Conservation (phyloP, 2,329 filamentous ascomycete species). For the Trichoderma endophyticum region DNA sequence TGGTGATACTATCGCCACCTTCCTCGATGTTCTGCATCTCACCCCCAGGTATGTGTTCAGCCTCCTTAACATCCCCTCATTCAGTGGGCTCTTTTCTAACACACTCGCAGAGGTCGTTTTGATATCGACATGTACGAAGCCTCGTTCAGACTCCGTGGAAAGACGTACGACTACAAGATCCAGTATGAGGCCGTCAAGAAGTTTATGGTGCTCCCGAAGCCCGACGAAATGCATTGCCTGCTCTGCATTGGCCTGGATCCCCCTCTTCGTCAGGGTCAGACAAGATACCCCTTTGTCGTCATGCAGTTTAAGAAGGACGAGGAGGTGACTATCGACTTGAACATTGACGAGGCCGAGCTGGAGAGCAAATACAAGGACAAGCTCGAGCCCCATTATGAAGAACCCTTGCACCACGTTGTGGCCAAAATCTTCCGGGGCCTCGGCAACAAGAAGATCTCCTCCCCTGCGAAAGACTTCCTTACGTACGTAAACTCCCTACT, state of each 20-base stretch:
- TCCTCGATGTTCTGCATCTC: conserved; percentile 93
- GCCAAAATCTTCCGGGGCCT: conserved; percentile 93
- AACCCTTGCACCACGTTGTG: conserved; percentile 88
- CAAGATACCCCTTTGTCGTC: conserved; percentile 94
- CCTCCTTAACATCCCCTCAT: background rate
- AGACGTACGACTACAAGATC: conserved; percentile 99
- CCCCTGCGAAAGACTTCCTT: conserved; percentile 89
- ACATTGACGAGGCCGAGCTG: conserved; percentile 87
- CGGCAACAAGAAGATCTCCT: conserved; percentile 91
- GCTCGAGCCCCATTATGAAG: conserved; percentile 84
- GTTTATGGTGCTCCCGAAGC: conserved; percentile 97
- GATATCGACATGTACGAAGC: conserved; percentile 99
- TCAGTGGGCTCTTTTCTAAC: background rate
- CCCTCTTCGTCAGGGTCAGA: conserved; percentile 93
- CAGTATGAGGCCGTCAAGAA: conserved; percentile 98
- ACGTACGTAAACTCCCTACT: conserved; percentile 48
- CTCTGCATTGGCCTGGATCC: conserved; percentile 93
- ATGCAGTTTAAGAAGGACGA: conserved; percentile 99
- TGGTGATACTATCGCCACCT: conserved; percentile 97
- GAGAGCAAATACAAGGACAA: conserved; percentile 85
- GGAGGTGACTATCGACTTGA: conserved; percentile 92
- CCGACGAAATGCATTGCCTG: conserved; percentile 95
- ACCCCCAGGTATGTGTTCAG: conserved; percentile 68
- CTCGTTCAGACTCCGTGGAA: conserved; percentile 93
- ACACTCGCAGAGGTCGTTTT: conserved; percentile 77